Base-by-base conservation (phyloP, 345 rosid species). In the Moringa oleifera region DNA sequence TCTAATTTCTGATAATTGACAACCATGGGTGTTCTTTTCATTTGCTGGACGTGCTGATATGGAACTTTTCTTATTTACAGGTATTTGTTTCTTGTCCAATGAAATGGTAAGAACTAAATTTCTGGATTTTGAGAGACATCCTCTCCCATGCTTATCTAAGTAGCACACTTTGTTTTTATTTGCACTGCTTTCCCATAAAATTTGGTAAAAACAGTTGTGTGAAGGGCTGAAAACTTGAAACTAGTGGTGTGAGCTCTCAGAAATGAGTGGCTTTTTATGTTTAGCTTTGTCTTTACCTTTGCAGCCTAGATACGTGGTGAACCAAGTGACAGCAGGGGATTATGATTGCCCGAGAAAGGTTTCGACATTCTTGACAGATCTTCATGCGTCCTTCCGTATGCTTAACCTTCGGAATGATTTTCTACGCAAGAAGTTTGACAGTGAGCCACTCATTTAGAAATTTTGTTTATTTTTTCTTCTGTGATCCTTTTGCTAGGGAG, bases 321-420 rank as follows among this genome's bases (percentile, higher is more conserved):
- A 90, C 64, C 90, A 76, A 71, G 98, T 93, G 68, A 89, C 93
- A 13, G 87, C 88, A 47, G 96, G 95, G 68, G 88, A 90, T 74
- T 90, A 90, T 59, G 92, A 88, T 68, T 93, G 96, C 71, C 97
- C 97, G 0, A 82, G 89, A 65, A 88, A 88, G 75, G 96, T 88
- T 77, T 71, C 83, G 83, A 82, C 75, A 62, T 86, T 94, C 86
- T 69, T 88, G 74, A 94, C 92, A 12, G 97, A 88, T 66, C 95
- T 94, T 57, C 85, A 88, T 55, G 85, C 91, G 56, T 84, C 92
- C 57, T 94, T 94, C 62, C 91, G 90, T 9, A 94, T 86, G 91
- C 97, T 94, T 63, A 94, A 94, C 64, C 91, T 94, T 59, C 86
- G 97, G 57, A 94, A 94, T 65, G 99, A 94, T 73, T 90, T 94